These are phyloP conservation scores for Quercus bicolor DNA, from an alignment of 306 rosid species.

Conservation along the genomic window DNA sequence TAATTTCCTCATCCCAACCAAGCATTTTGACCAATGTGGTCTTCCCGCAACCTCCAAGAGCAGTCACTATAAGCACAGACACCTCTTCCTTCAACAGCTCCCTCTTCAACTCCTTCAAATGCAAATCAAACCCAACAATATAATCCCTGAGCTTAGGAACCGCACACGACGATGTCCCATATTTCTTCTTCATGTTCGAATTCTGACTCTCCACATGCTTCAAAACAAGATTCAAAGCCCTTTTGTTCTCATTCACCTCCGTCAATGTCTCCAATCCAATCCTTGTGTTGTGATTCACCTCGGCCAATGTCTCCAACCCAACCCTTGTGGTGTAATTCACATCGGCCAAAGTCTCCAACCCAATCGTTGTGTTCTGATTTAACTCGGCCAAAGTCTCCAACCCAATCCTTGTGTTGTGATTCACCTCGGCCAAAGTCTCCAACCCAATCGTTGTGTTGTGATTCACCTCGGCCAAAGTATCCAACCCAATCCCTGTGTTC, in stretches of 20 bases:
- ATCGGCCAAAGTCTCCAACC: not conserved
- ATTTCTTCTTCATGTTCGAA: not conserved
- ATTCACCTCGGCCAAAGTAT: too few relatives aligned
- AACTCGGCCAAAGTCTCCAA: not conserved
- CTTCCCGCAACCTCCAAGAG: slow-evolving; percentile 48
- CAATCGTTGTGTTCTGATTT: too few relatives aligned
- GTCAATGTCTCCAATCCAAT: too few relatives aligned
- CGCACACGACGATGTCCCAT: not conserved
- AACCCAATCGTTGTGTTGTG: too few relatives aligned
- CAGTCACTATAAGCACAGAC: slow-evolving; percentile 33
- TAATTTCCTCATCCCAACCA: slow-evolving; percentile 35
- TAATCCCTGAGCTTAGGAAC: slow-evolving; percentile 22
- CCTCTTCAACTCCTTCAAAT: slow-evolving; percentile 27
- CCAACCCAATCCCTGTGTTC: too few relatives aligned
- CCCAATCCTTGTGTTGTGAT: not conserved
- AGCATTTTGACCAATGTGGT: slow-evolving; percentile 43
- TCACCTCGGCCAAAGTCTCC: too few relatives aligned
- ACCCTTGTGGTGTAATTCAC: not conserved
- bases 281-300: too few relatives aligned
- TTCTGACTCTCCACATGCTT: not conserved
- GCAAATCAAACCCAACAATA: slow-evolving; percentile 33
- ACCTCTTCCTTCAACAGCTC: slow-evolving; percentile 24
- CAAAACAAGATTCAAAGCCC: not conserved
- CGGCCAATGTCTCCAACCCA: too few relatives aligned
- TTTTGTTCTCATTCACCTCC: too few relatives aligned